Evolutionary conservation across 2,329 filamentous ascomycete genomes (phyloP), one percentile per base, ranked within the genome.

Genomic region (Periconia digitata): DNA sequence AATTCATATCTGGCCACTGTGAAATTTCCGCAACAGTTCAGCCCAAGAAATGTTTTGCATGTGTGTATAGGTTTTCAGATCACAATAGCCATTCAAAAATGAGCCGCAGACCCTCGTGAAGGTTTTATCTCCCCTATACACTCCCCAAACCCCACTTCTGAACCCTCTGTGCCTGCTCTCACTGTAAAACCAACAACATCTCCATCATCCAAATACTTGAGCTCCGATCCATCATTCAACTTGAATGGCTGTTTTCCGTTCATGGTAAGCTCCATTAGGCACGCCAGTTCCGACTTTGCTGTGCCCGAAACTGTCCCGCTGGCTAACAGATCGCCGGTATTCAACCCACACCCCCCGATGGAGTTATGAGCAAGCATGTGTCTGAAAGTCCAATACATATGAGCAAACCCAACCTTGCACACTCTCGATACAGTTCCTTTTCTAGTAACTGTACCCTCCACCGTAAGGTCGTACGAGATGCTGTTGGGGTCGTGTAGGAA

Each of bases 341-440:
- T 54, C 46, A 76, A 64, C 1, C 66, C 70, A 50, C 72, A 75
- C 3, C 72, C 72, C n/a, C 70, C 70, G 15, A 71, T 66, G 0
- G 72, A 69, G 43, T 76, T 72, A 49, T 76, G 74, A 1, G 73
- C 70, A 12, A 76, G 55, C 59, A 75, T 72, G 43, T 76, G 74
- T 40, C 72, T 66, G n/a, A 74, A 73, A 12, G 74, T 76, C 74
- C 74, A 77, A 44, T 75, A 75, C 59, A 76, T 67, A 34, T 58
- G 73, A 57, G 58, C 66, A 58, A 58, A 76, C 40, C 55, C 61
- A 29, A 68, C 65, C 45, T 54, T 57, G 40, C 66, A 69, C 1
- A 60, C 63, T 16, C 39, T 59, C 8, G 60, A 61, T 8, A 13
- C 37, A 1, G 34, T 24, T 1, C 60, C 60, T 18, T 56, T 58